Base-by-base conservation (phyloP, 441 rosid species). In the Pelargonium australe region DNA sequence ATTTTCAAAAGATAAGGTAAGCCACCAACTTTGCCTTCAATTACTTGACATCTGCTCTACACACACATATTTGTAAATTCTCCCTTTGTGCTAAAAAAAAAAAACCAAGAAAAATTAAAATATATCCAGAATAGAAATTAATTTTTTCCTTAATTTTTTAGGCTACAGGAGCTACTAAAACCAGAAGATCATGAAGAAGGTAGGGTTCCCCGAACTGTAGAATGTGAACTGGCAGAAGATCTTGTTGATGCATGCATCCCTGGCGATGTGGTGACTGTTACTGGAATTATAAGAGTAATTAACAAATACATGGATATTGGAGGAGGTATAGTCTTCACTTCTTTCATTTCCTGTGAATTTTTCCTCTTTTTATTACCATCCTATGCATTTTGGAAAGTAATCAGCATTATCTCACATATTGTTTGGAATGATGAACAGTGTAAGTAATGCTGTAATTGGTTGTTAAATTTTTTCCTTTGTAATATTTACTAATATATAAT, bases 171-270 rank as follows among this genome's bases (percentile, higher is more conserved):
- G 75, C 76, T 87, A 51, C 82, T 81, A 63, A 90, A 79, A 76
- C 81, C 84, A 64, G 92, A 89, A 84, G 93, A 90, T 76, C 98
- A 95, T 63, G 99, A 95, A 86, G 98, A 95, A 81, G 99, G 99
- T 31, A 85, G 99, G 70, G 95, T 95, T 69, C 99, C 99, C 75
- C 88, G 99, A 77, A 92, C 95, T 19, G 98, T 95, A 43, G 99
- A 95, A 70, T 95, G 99, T 76, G 99, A 95, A 77, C 82, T 95
- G 77, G 87, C 82, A 63, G 96, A 92, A 83, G 98, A 95, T 82
- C 95, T 92, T 71, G 96, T 90, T 75, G 97, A 87, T 77, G 76
- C 83, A 2, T 95, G 98, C 80, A 92, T 92, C 74, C 99, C 99
- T 76, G 98, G 99, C 71, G 98, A 95, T 81, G 99, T 95, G 73